A percentile compares a stretch with the other conserved stretches of the same genome.
Conservation (phyloP, 208 protist species). For the Willaertia magna region DNA sequence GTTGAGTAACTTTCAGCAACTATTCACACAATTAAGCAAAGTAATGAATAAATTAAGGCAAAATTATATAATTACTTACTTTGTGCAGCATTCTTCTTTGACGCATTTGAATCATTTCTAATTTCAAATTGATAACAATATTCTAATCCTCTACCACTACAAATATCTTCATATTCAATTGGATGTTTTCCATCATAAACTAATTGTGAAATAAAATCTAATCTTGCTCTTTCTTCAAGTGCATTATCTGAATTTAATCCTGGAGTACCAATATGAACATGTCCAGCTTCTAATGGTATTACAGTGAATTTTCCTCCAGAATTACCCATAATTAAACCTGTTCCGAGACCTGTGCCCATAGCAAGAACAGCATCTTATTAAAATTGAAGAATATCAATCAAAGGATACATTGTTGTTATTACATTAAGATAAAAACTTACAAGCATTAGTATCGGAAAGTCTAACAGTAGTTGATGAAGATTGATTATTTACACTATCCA, state of each 20-base stretch:
- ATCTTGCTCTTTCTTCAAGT: background rate
- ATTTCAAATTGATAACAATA: slow-evolving; percentile 10
- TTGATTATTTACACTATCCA: background rate
- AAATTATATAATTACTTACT: background rate
- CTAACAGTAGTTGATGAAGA: background rate
- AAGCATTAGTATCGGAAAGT: background rate
- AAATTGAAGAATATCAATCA: background rate
- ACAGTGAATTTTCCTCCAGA: background rate
- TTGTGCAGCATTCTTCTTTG: background rate
- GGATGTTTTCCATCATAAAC: background rate
- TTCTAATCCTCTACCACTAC: background rate
- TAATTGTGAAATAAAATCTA: background rate
- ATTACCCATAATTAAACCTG: background rate
- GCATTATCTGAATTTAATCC: background rate
- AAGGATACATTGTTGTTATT: background rate
- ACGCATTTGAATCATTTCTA: background rate
- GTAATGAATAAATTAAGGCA: background rate
- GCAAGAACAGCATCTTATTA: background rate
- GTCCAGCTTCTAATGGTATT: background rate
- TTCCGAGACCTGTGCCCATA: background rate
- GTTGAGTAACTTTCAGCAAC: background rate
- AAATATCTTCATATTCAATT: slow-evolving; percentile 13
- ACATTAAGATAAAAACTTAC: background rate
- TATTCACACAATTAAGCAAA: background rate
- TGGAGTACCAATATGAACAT: background rate